A percentile compares a stretch with the other conserved stretches of the same genome.
These are phyloP conservation scores for Neopestalotiopsis clavispora DNA, from an alignment of 2,329 filamentous ascomycete genomes.

Conservation along the genomic window DNA sequence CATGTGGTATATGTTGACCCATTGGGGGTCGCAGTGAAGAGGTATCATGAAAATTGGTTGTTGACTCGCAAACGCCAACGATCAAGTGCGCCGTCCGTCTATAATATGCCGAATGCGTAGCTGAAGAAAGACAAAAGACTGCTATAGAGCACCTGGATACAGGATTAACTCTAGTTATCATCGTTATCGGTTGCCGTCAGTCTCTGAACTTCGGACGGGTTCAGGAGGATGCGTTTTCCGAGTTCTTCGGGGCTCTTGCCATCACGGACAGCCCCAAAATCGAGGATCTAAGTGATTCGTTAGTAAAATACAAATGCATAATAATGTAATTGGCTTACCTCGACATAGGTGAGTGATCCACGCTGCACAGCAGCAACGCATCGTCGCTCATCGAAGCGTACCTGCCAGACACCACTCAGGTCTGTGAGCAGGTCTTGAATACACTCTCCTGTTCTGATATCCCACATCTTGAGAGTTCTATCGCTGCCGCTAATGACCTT, in stretches of 20 bases:
- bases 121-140: background rate
- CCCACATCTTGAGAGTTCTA: slow-evolving; percentile 98
- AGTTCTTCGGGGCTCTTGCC: slow-evolving; percentile 78
- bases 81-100: background rate
- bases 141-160: background rate
- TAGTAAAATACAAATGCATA: background rate
- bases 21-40: background rate
- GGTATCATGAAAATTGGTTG: slow-evolving; percentile 6
- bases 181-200: slow-evolving; percentile 9
- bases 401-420: slow-evolving; percentile 97
- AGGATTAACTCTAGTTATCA: slow-evolving; percentile 10
- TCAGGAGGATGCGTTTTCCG: slow-evolving; percentile 76
- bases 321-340: slow-evolving; percentile 65
- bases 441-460: slow-evolving; percentile 89
- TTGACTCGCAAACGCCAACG: background rate
- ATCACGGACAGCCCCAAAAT: slow-evolving; percentile 93
- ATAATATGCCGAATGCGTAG: slow-evolving; percentile 5
- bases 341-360: slow-evolving; percentile 90
- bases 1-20: background rate
- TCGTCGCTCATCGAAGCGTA: slow-evolving; percentile 93
- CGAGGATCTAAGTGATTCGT: slow-evolving; percentile 74
- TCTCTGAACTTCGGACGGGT: slow-evolving; percentile 58
- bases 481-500: slow-evolving; percentile 98
- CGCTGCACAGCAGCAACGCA: slow-evolving; percentile 97
- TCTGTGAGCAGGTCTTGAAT: slow-evolving; percentile 92